phyloP scores from a whole-genome alignment of 2,329 filamentous ascomycete genomes.

The Clarireedia paspali region DNA sequence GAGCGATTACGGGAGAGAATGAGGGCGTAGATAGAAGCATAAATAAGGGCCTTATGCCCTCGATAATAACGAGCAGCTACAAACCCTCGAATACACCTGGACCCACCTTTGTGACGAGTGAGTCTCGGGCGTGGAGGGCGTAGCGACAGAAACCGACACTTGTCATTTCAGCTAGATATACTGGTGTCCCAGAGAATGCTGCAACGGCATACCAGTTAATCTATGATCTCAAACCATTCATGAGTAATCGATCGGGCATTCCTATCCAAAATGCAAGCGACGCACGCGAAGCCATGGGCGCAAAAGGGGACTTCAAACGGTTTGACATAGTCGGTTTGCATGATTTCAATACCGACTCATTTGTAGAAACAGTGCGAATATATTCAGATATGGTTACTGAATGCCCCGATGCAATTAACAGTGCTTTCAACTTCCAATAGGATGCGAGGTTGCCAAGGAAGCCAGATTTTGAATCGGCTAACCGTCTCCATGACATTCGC shows the following conservation, averaged over 20 bases:
- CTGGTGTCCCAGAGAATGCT: constrained; percentile 1
- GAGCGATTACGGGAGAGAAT: no score
- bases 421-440: no score
- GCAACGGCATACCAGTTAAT: neutral
- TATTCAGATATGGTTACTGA: constrained; percentile 4
- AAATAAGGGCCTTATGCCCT: no score
- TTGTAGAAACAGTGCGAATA: constrained; percentile 5
- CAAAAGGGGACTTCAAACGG: constrained; percentile 6
- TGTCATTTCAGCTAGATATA: constrained; percentile 1
- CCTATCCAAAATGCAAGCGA: constrained; percentile 6
- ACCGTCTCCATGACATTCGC: no score
- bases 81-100: no score
- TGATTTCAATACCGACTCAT: constrained; percentile 3
- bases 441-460: no score
- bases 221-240: neutral
- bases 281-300: constrained; percentile 4
- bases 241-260: neutral
- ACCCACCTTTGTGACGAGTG: no score
- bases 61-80: no score
- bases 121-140: no score
- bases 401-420: no score
- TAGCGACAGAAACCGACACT: neutral
- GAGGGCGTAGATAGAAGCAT: no score
- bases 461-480: no score
- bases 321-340: constrained; percentile 9